Evolutionary conservation across 2,329 filamentous ascomycete species (phyloP), one percentile per base, ranked within the genome.

Genomic region (Ceratocystis smalleyi): DNA sequence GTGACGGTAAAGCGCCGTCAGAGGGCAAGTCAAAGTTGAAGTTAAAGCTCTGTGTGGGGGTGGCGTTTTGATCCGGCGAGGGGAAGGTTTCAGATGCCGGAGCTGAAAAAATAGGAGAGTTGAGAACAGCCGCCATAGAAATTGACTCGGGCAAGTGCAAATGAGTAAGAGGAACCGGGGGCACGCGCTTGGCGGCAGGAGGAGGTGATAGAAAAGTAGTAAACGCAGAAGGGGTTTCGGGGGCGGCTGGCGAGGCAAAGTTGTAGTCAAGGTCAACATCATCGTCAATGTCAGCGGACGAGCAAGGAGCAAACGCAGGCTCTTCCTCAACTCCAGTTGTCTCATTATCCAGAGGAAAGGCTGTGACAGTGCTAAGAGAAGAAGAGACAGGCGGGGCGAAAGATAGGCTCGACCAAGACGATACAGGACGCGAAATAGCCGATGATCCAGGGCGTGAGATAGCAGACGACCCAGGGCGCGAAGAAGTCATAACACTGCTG

Each of bases 211-310:
- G 72, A 49, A 75, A 72, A 1, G 79, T 80, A 22, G 74, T 71
- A 65, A 75, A 78, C 1, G 75, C 35, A 71, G 24, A 35, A 22
- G 75, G 73, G 1, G 67, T 74, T 63, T 82, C 80, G 0, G 77
- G 77, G 5, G 72, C 69, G 2, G 78, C 76, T 0, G 79, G 78
- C 3, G 76, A 78, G n/a, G 81, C 81, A 69, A 85, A 85, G 72
- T 84, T 84, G 68, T 83, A 81, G 68, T 85, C 82, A 47, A 45
- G 40, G 67, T 85, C 81, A 61, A 84, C 81, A 55, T 74, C 74
- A 62, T 79, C 78, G 64, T 81, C 80, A 6, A 71, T 22, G 19
- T 66, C 64, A 32, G 55, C 30, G 5, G 64, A 66, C 12, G 24
- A 35, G 17, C 63, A 57, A 15, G 55, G 10, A 17, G 30, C 43